Evolutionary conservation across 306 rosid species (phyloP), one percentile per base, ranked within the genome.

Genomic region (Pterocarpus santalinus): DNA sequence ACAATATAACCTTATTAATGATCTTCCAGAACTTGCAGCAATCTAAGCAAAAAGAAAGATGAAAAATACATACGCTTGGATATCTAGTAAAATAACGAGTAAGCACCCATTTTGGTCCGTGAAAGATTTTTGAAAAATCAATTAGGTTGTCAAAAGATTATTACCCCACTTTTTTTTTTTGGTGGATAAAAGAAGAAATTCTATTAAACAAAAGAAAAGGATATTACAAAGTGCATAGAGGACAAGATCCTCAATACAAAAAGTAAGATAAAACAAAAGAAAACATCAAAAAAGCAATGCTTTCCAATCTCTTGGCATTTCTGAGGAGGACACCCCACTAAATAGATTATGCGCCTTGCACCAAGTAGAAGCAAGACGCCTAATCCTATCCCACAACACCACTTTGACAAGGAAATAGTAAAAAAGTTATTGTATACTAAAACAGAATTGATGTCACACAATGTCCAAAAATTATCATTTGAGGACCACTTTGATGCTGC

Each of bases 1-100:
- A 56, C 60, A 78, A 83, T 10, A 67, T 53, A 80, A 67, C 52
- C 62, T 65, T 44, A 70, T 30, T 22, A 52, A 80, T 32, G 52
- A 67, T 46, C 69, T 66, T 55, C 64, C 66, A 79, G 35, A 79
- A 49, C 32, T 72, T 58, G 34, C 10, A 39, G 65, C 43, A 68
- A 35, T 51, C 33, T 7, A 83, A 34, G 65, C 17, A n/a, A 71
- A 72, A 52, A 68, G 32, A n/a, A 17, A 6, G 28, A 9, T 34
- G 17, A 32, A 53, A 52, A 39, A 44, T 69, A 63, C 13, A 76
- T n/a, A 41, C 28, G 67, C 30, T 14, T 46, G 36, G 10, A 30
- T 30, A 57, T 16, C 38, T 32, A 52, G 36, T 3, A 33, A 41
- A 70, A 39, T 65, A 36, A 15, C 2, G 13, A 38, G 70, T 43